These are phyloP conservation scores for Jamesozyma lodderae DNA, from an alignment of 805 yeast genomes.

Conservation along the genomic window DNA sequence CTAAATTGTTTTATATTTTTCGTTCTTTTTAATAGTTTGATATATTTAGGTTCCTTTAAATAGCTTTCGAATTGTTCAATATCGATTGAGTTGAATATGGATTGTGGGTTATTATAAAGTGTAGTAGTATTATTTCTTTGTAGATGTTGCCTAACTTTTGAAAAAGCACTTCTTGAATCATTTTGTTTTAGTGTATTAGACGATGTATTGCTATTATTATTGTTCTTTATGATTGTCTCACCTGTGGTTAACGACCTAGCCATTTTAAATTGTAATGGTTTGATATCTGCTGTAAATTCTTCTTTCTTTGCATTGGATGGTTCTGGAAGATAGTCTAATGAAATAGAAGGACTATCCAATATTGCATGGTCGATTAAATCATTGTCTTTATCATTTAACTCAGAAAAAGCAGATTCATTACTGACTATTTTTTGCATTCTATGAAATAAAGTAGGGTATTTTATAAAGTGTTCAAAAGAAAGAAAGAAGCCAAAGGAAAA, in stretches of 20 bases:
- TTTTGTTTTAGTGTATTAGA: not conserved
- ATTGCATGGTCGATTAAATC: not conserved
- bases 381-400: not conserved
- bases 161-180: constrained; percentile 6
- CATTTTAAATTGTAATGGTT: constrained; percentile 22
- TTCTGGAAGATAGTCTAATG: not conserved
- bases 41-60: constrained; percentile 45
- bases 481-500: no score
- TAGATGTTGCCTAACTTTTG: constrained; percentile 13
- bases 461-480: no score
- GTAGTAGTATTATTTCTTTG: constrained; percentile 2
- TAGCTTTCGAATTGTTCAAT: constrained; percentile 36
- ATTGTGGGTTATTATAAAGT: not conserved
- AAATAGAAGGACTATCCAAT: not conserved
- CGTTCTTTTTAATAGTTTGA: constrained; percentile 41
- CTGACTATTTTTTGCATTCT: not conserved
- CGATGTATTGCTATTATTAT: no score
- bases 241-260: not conserved
- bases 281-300: constrained; percentile 18
- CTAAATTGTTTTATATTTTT: constrained; percentile 40
- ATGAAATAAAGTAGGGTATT: no score
- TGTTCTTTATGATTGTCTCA: not conserved
- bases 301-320: not conserved
- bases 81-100: constrained; percentile 22
- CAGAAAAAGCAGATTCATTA: constrained; percentile 1